phyloP scores from a whole-genome alignment of 2,329 filamentous ascomycete genomes.

The Didymella segeticola region DNA sequence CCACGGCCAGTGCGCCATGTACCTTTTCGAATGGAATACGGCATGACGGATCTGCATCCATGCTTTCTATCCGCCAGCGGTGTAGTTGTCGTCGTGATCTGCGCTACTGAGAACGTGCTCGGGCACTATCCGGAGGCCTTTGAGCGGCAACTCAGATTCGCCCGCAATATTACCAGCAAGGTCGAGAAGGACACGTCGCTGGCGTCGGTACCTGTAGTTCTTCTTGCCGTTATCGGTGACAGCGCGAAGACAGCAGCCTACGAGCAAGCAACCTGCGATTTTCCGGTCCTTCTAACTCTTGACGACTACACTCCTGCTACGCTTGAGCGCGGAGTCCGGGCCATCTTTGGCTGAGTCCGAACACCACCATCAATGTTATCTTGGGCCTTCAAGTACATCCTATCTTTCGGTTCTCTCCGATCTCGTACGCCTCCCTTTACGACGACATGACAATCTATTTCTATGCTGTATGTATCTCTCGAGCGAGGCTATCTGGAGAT shows the following conservation, averaged over 20 bases:
- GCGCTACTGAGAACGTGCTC: conserved; percentile 38
- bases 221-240: conserved; percentile 36
- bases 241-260: conserved; percentile 21
- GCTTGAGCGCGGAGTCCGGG: conserved; percentile 31
- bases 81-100: conserved; percentile 66
- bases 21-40: conserved; percentile 69
- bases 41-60: conserved; percentile 69
- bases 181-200: conserved; percentile 24
- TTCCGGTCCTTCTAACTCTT: conserved; percentile 37
- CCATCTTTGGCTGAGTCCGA: conserved; percentile 31
- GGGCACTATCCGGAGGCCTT: conserved; percentile 31
- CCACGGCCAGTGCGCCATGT: conserved; percentile 71
- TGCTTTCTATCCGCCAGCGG: conserved; percentile 68
- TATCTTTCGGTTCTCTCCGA: conserved; percentile 8
- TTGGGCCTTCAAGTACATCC: background rate
- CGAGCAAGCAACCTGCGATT: conserved; percentile 31
- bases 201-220: conserved; percentile 30
- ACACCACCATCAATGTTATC: background rate
- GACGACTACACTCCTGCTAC: conserved; percentile 40
- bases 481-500: background rate
- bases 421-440: background rate
- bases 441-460: conserved; percentile 3
- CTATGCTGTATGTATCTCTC: background rate
- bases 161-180: conserved; percentile 27
- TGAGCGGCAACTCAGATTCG: conserved; percentile 42